These are phyloP conservation scores for Alternaria sp. DNA, from an alignment of 2,329 filamentous ascomycete genomes.

Conservation along the genomic window DNA sequence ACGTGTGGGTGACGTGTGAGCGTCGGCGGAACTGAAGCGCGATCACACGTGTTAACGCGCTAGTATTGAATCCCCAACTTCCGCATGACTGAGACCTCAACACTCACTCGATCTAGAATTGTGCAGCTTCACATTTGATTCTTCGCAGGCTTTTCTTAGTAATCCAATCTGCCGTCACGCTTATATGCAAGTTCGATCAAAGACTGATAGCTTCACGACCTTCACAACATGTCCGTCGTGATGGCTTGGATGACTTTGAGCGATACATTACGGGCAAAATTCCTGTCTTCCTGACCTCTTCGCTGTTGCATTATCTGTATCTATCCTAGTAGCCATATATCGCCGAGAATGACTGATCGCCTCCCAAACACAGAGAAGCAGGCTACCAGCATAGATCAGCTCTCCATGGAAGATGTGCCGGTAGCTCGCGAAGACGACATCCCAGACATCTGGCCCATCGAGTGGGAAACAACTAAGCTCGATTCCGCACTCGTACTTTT, in stretches of 20 bases:
- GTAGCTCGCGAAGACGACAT: background rate
- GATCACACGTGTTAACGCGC: constrained; percentile 14
- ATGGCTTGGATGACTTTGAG: background rate
- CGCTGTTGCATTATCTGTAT: background rate
- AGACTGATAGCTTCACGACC: background rate
- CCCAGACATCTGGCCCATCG: background rate
- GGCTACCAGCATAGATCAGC: background rate
- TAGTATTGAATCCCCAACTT: background rate
- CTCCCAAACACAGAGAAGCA: background rate
- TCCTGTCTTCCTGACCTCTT: background rate
- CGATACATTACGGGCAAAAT: background rate
- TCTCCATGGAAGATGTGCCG: background rate
- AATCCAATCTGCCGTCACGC: background rate
- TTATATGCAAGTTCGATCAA: background rate
- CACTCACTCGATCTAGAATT: background rate
- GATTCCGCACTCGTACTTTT: background rate
- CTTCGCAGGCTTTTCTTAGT: background rate
- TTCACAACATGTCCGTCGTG: background rate
- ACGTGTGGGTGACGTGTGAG: constrained; percentile 16
- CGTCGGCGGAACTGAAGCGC: constrained; percentile 9
- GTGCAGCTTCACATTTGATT: background rate
- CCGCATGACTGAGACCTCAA: background rate
- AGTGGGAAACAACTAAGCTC: background rate
- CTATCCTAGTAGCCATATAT: background rate
- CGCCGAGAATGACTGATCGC: background rate